A percentile compares a stretch with the other conserved stretches of the same genome.
Evolutionary conservation across 768 basidiomycete genomes (phyloP).

Genomic region (Tricholomella constricta): DNA sequence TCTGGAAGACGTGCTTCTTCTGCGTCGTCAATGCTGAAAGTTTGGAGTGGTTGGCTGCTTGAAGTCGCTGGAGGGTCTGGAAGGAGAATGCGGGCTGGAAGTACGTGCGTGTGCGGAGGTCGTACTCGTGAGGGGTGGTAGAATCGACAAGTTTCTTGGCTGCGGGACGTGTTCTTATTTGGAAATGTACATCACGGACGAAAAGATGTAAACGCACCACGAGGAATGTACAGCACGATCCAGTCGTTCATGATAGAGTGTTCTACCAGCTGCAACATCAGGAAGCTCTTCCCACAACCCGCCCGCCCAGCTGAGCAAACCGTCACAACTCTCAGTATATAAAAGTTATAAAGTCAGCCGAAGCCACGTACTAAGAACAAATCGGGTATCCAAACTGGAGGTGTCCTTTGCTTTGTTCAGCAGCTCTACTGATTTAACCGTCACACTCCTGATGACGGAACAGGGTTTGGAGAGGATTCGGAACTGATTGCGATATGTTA

Average conservation of each 20-base stretch:
- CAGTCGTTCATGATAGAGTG: conserved; percentile 66
- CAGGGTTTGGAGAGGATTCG: conserved; percentile 70
- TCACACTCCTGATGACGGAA: conserved; percentile 71
- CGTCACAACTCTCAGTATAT: conserved; percentile 14
- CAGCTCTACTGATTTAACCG: conserved; percentile 52
- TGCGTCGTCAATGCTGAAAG: conserved; percentile 44
- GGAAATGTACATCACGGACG: not conserved
- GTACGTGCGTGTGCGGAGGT: conserved; percentile 76
- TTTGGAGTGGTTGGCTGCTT: conserved; percentile 54
- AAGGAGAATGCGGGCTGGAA: conserved; percentile 67
- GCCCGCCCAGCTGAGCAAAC: conserved; percentile 59
- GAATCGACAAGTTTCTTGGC: conserved; percentile 65
- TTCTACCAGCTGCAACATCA: conserved; percentile 76
- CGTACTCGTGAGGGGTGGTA: conserved; percentile 70
- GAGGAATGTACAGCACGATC: conserved; percentile 85
- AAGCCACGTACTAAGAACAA: conserved; percentile 63
- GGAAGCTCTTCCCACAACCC: conserved; percentile 82
- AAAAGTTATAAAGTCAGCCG: not conserved
- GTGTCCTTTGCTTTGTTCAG: conserved; percentile 52
- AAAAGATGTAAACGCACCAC: conserved; percentile 46
- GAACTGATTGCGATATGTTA: conserved; percentile 43
- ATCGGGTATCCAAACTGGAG: conserved; percentile 53
- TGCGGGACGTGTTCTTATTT: conserved; percentile 8
- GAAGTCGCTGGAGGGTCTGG: conserved; percentile 63
- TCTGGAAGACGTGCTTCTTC: conserved; percentile 47